Evolutionary conservation across 192 early-diverging fungal species (phyloP), one percentile per base, ranked within the genome.

Genomic region (Funneliformis mosseae): DNA sequence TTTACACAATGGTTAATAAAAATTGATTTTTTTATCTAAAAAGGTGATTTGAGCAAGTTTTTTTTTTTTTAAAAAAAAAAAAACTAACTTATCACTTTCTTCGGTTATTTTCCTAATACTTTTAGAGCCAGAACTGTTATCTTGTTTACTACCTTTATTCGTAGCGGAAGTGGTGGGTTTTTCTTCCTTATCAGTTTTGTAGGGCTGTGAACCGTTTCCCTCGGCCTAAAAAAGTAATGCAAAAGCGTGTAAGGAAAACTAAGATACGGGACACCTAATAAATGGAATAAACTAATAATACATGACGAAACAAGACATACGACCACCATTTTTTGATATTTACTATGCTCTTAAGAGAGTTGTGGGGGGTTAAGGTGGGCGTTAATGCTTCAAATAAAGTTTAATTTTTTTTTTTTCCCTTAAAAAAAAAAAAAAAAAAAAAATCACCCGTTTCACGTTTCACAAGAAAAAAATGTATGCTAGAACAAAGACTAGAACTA

Each of bases 81-180:
- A 28, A 66, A 66, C 64, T 66, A 5, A 66, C 64, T 66, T 33
- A 66, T 66, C 64, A 66, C 33, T 66, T 38, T 66, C 28, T 66
- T 66, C 64, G 28, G 50, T 55, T 18, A 5, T 55, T 55, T 66
- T 33, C 2, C 16, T 33, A 61, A n/a, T 61, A 33, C 11, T 33
- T 66, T 66, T 66, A 8, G 64, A 10, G 5, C 28, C 27, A 12
- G 11, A 33, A 66, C 12, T n/a, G 27, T 33, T 66, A 66, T 66
- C 28, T 33, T 66, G 12, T 25, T 33, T 66, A 16, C 33, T 33
- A 33, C 33, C 33, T 25, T 66, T 28, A 14, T 33, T 33, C 33
- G 33, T 33, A 33, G 33, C 33, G 33, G 33, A 33, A 66, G 16
- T 10, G 64, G 11, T 66, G 5, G 8, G 9, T 8, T 4, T 33